Conservation (phyloP, 1,139 yeast species). For the Meyerozyma guilliermondii region DNA sequence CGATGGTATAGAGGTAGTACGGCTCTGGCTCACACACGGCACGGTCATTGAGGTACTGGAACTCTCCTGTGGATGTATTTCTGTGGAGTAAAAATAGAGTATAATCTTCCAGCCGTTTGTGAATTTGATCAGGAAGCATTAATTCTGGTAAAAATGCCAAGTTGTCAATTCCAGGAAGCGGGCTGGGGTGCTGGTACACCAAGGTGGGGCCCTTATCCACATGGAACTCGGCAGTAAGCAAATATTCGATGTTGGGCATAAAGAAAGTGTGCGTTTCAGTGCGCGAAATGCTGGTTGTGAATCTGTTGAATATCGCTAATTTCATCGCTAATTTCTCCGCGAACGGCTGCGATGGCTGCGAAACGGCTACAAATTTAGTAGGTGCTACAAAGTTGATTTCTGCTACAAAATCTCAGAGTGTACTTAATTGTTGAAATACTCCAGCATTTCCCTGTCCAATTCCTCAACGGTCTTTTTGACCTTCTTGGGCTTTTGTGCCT, state of each 20-base stretch:
- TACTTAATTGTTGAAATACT: slow-evolving; percentile 46
- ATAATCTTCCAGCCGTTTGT: slow-evolving; percentile 55
- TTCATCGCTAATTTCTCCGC: too few species aligned
- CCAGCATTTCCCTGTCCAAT: slow-evolving; percentile 93
- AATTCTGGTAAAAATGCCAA: slow-evolving; percentile 47
- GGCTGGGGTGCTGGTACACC: slow-evolving; percentile 44
- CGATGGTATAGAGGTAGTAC: slow-evolving; percentile 52
- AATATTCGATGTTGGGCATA: slow-evolving; percentile 33
- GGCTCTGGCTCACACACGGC: slow-evolving; percentile 35
- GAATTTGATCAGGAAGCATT: slow-evolving; percentile 62
- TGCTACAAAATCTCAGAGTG: neutral
- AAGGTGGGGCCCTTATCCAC: slow-evolving; percentile 51
- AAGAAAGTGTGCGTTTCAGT: neutral
- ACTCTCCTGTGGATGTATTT: slow-evolving; percentile 31
- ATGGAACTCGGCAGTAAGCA: slow-evolving; percentile 55
- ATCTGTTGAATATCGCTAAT: neutral
- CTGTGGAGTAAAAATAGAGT: slow-evolving; percentile 51
- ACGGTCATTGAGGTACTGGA: slow-evolving; percentile 34
- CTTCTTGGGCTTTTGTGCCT: slow-evolving; percentile 32
- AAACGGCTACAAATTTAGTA: too few species aligned
- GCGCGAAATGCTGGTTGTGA: neutral
- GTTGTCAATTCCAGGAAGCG: slow-evolving; percentile 39
- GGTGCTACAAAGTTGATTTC: neutral
- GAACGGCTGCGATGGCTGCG: too few species aligned
- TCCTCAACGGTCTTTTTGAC: slow-evolving; percentile 82